Conservation (phyloP, 2,329 filamentous ascomycete genomes). For the Exophiala sp. region DNA sequence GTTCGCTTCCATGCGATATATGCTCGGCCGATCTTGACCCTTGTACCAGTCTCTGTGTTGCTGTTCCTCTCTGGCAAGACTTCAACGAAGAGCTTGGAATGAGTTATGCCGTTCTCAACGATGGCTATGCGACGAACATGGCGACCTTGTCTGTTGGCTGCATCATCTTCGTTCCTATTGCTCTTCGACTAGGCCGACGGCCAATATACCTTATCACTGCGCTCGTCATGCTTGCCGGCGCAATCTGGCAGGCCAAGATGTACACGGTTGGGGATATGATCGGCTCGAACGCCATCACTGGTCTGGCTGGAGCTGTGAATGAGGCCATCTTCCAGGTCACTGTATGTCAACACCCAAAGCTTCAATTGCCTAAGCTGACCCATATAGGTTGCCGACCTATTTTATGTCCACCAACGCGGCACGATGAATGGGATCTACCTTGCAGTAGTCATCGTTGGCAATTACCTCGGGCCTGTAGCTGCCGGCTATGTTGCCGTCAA, state of each 20-base stretch:
- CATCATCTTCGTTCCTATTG: conserved; percentile 43
- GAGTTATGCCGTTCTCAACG: conserved; percentile 38
- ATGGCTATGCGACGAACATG: conserved; percentile 42
- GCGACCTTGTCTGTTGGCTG: conserved; percentile 39
- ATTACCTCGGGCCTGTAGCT: conserved; percentile 36
- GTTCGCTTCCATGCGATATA: conserved; percentile 5
- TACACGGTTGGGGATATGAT: conserved; percentile 41
- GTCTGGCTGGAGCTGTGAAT: conserved; percentile 41
- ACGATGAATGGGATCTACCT: conserved; percentile 52
- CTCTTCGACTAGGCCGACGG: conserved; percentile 41
- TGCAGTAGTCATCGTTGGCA: conserved; percentile 37
- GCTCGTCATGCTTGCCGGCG: conserved; percentile 33
- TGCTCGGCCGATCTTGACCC: neutral
- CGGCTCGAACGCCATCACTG: conserved; percentile 39
- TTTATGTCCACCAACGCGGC: conserved; percentile 51
- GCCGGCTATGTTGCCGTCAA: conserved; percentile 34
- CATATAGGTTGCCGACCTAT: conserved; percentile 43
- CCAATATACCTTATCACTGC: conserved; percentile 42
- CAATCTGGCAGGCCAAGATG: conserved; percentile 43
- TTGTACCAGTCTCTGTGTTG: conserved; percentile 33
- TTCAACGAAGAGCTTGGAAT: conserved; percentile 42
- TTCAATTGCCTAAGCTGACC: neutral
- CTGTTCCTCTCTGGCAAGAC: conserved; percentile 40
- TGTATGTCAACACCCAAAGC: conserved; percentile 13
- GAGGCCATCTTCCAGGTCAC: conserved; percentile 45